Percentiles rank a stretch among this genome's conserved stretches.
Conservation (phyloP, 1,284 basidiomycete genomes). For the Spongispora temasekensis region DNA sequence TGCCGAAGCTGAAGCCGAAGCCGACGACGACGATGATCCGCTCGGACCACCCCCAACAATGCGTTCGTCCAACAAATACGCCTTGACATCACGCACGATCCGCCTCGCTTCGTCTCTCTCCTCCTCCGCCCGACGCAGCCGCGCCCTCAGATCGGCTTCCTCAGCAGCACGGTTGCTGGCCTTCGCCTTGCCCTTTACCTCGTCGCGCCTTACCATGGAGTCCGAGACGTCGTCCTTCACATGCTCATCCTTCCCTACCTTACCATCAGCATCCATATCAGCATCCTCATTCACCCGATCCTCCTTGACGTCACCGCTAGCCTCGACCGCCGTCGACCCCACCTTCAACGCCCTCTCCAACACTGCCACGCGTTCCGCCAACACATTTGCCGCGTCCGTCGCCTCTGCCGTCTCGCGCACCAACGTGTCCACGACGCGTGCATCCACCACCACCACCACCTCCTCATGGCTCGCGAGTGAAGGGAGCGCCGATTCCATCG, state of each 20-base stretch:
- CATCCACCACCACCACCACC: constrained; percentile 1
- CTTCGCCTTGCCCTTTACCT: not conserved
- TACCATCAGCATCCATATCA: too few species aligned
- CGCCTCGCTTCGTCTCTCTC: constrained; percentile 24
- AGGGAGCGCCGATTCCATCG: not conserved
- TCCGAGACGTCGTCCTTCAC: not conserved
- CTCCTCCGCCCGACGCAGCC: constrained; percentile 17
- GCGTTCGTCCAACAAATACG: constrained; percentile 21
- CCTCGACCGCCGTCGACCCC: not conserved
- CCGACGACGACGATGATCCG: too few species aligned
- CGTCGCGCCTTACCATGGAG: not conserved
- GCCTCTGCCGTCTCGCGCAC: constrained; percentile 19
- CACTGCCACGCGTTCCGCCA: constrained; percentile 27
- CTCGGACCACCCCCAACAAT: too few species aligned
- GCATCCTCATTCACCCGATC: too few species aligned
- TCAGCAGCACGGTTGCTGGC: not conserved
- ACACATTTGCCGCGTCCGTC: constrained; percentile 12
- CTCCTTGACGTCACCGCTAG: too few species aligned
- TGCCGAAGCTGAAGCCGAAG: too few species aligned
- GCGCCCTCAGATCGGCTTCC: constrained; percentile 14
- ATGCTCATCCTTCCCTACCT: not conserved
- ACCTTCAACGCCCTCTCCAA: constrained; percentile 21
- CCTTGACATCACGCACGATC: constrained; percentile 18
- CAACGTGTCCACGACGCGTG: constrained; percentile 11
- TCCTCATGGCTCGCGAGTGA: not conserved